phyloP scores from a whole-genome alignment of 2,329 filamentous ascomycete genomes.

The Malbranchea cinnamomea region DNA sequence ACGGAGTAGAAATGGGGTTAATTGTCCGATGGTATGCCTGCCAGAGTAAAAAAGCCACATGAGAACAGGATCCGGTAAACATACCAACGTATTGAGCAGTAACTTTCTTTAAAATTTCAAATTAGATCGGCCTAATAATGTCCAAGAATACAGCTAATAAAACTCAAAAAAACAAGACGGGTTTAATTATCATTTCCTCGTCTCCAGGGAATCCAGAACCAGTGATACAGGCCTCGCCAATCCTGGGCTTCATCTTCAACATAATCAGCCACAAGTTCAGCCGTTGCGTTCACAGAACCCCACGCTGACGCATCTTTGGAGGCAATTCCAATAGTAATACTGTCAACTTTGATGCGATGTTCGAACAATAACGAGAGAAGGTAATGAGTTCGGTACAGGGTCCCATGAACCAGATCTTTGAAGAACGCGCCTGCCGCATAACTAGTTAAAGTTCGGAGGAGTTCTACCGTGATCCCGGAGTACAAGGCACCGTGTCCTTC shows the following conservation, averaged over 20 bases:
- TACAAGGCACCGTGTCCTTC: slow-evolving; percentile 51
- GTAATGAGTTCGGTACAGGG: slow-evolving; percentile 60
- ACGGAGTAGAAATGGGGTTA: too few relatives aligned
- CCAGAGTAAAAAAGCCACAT: too few relatives aligned
- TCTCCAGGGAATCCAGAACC: slow-evolving; percentile 28
- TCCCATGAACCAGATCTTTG: slow-evolving; percentile 61
- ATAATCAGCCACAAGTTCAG: slow-evolving; percentile 31
- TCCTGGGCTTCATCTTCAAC: slow-evolving; percentile 28
- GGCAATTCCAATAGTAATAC: too few relatives aligned
- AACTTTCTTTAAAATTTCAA: too few relatives aligned
- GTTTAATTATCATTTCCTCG: slow-evolving; percentile 1
- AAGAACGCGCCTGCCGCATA: slow-evolving; percentile 79
- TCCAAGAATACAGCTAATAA: too few relatives aligned
- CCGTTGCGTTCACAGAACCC: slow-evolving; percentile 23
- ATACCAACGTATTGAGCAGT: too few relatives aligned
- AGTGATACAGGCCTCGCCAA: slow-evolving; percentile 27
- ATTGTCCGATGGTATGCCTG: too few relatives aligned
- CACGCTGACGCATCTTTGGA: slow-evolving; percentile 7
- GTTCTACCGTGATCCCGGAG: slow-evolving; percentile 58
- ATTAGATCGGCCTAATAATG: too few relatives aligned
- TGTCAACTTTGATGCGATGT: too few relatives aligned
- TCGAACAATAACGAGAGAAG: slow-evolving; percentile 38
- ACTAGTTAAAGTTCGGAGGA: slow-evolving; percentile 69
- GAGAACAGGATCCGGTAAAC: too few relatives aligned
- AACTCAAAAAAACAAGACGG: slow-evolving; percentile 1